Base-by-base conservation (phyloP, 2,329 filamentous ascomycete species). In the Penicillium nordicum region DNA sequence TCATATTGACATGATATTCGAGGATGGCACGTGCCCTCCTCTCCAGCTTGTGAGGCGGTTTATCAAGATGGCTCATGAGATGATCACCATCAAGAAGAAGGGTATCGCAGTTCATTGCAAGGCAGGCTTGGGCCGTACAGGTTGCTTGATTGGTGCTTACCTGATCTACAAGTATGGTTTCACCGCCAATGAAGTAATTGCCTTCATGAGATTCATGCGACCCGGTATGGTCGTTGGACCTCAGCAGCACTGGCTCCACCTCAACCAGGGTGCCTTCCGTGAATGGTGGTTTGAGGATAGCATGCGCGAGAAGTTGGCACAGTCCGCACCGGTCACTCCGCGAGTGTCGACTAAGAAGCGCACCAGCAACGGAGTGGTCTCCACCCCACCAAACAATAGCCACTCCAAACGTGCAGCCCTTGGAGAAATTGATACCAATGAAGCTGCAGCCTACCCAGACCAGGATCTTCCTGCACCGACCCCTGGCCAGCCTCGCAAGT, bases 1-100 rank as follows among this genome's bases (percentile, higher is more conserved):
- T 68, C 94, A 99, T 72, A 81, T 97, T 40, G 94, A 99, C 77
- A 99, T 99, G 94, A 97, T 99, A 69, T 99, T 99, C 70, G 94
- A 97, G 69, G 94, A 99, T 67, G 94, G 94, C 62, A 99, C 94
- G 4, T 99, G 94, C 73, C 94, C 94, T 23, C 87, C 91, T 2
- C 80, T 99, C 50, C 85, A 85, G 18, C 87, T 92, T n/a, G 94
- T 99, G 29, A 87, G 90, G 64, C 92, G 92, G 72, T 99, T 99
- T 73, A 93, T 99, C 74, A 90, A 90, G 64, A 82, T 99, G 57
- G 92, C 94, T 1, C 94, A 97, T 70, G 89, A 96, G 71, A 96
- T 89, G 76, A 99, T 99, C 69, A 92, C 88, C 0, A 82, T 92
- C 49, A 90, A 89, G 78, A 91, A 92, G 76, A 92, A 92, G 82